Evolutionary conservation across 345 rosid genomes (phyloP).

Genomic region (Microthlaspi erraticum): DNA sequence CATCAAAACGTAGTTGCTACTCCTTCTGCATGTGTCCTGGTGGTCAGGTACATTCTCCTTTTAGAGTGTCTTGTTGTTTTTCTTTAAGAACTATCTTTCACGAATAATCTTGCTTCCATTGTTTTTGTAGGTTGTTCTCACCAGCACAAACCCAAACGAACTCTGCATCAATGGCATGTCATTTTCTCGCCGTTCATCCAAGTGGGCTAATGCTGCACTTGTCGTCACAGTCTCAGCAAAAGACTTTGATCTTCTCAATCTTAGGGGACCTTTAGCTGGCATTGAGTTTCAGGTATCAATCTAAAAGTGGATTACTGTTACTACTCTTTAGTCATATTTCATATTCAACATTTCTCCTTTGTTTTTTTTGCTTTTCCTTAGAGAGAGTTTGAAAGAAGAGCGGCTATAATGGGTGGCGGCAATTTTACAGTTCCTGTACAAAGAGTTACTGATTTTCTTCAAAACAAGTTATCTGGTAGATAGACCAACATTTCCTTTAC

Average conservation of each 20-base stretch:
- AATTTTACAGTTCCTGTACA: conserved; percentile 84
- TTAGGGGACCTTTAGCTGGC: conserved; percentile 89
- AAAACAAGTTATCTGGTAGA: conserved; percentile 75
- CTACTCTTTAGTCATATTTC: conserved; percentile 12
- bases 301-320: conserved; percentile 9
- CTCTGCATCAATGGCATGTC: conserved; percentile 98
- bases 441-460: conserved; percentile 82
- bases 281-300: conserved; percentile 82
- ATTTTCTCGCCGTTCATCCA: conserved; percentile 93
- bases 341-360: conserved; percentile 13
- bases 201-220: conserved; percentile 97
- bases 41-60: conserved; percentile 71
- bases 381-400: conserved; percentile 92
- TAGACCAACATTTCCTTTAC: background rate
- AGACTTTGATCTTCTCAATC: conserved; percentile 71
- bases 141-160: conserved; percentile 83
- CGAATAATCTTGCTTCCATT: background rate
- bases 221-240: conserved; percentile 71
- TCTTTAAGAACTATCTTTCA: background rate
- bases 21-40: conserved; percentile 99
- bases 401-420: conserved; percentile 91
- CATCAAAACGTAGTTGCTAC: conserved; percentile 71
- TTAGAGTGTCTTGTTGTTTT: background rate
- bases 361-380: conserved; percentile 39
- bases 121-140: conserved; percentile 79